Base-by-base conservation (phyloP, 345 rosid species). In the Populus davidiana region DNA sequence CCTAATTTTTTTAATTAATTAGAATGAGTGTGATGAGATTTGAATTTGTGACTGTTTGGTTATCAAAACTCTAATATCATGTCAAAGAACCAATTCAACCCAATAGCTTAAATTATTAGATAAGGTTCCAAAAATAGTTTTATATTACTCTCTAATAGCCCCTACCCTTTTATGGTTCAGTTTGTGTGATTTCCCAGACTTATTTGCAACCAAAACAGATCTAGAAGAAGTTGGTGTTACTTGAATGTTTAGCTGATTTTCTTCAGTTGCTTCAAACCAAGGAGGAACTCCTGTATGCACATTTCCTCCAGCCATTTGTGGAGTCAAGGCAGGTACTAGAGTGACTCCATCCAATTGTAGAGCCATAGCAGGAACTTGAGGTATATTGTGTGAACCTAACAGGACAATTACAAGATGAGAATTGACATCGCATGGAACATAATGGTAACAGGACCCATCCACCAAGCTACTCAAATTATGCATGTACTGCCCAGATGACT, bases 141-240 rank as follows among this genome's bases (percentile, higher is more conserved):
- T 33, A 5, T 33, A 33, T 33, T 33, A 33, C 36, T 33, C 36
- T 33, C 36, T 33, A 4, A 33, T 5, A 33, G 97, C 97, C 9
- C 99, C 98, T 31, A 94, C 97, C 78, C 97, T 88, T 67, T 92
- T 90, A 33, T 95, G 97, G 73, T 96, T 90, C 87, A 94, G 82
- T 78, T 90, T 90, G 66, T 63, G 73, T 64, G 84, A 82, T 80
- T 93, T 96, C 74, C 80, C 81, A 13, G 86, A 78, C 52, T 80
- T 85, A 69, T 69, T 85, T 56, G 86, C 83, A 39, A 67, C 71
- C 76, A 75, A 70, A 54, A 72, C 56, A 39, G 67, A 50, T 80
- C 80, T 80, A 23, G 81, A 79, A 25, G 80, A 83, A 38, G 79
- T 52, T 43, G 80, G 82, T 56, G 75, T 77, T 77, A 77, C 76